Evolutionary conservation across 257 asterid genomes (phyloP), one percentile per base, ranked within the genome.

Genomic region (Penstemon newberryi): DNA sequence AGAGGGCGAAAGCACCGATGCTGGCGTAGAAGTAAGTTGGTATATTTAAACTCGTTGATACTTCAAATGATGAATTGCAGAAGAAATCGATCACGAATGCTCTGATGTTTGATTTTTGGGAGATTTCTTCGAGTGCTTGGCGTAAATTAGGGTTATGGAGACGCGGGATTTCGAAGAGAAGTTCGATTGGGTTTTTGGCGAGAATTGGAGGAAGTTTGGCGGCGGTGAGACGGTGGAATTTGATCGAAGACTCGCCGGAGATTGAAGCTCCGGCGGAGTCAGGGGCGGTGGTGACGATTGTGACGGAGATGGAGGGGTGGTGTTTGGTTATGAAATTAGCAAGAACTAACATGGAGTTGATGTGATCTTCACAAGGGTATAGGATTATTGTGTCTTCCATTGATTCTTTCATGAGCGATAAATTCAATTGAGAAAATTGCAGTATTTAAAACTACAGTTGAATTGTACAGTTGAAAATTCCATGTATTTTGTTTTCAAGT

Each of bases 41-140:
- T 4, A 82, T 63, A 4, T 56, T 4, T 56, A 82, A 69, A 53
- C 55, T 47, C 0, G 75, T 66, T 1, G 87, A 70, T 7, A 73
- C 82, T 0, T 79, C 77, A 5, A 55, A 65, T 0, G 84, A 76
- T 8, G 87, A 3, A 5, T 73, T 73, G 67, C 84, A 79, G 65
- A 82, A 76, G 67, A 76, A 70, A 49, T 82, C 87, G 12, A 82
- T 64, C 3, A 82, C 67, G 9, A 82, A 45, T 3, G 84, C 87
- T 44, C n/a, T 45, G 70, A 79, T 70, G 8, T 7, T 64, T 1
- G 78, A 54, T 12, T 50, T 71, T 52, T 59, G 59, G 10, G 82
- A 71, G 42, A 79, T 76, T 40, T 77, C 62, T 5, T 42, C 37
- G 8, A 82, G 84, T 55, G 80, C 78, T 12, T 57, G 7, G 12